Base-by-base conservation (phyloP, 495 filamentous ascomycete species). In the Cercophora newfieldiana region DNA sequence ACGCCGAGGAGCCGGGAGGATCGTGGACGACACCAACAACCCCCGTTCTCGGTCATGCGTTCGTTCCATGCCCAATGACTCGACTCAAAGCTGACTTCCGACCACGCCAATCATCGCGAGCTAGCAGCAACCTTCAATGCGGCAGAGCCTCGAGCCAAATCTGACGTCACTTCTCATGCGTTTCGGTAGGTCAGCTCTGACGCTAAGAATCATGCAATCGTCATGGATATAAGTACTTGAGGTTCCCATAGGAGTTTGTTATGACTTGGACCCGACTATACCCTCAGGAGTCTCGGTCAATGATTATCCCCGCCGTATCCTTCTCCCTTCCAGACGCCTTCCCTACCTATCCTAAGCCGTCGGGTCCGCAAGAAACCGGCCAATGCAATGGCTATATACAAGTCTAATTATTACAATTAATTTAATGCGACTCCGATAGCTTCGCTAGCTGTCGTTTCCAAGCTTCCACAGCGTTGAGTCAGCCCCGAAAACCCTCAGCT, bases 331-430 rank as follows among this genome's bases (percentile, higher is more conserved):
- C n/a, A 21, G 26, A 33, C 25, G 6, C 24, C 19, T 53, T 8
- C 50, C 55, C 2, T 31, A 4, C n/a, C n/a, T n/a, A n/a, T n/a
- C n/a, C n/a, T n/a, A n/a, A n/a, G 6, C 18, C 8, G 7, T 26
- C 29, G 8, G 3, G 5, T 28, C 18, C 55, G 55, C 55, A 2
- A 58, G 19, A 60, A 60, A 48, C 19, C 14, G 7, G 16, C 31
- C 58, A 24, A 61, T 61, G 33, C 28, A 58, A 49, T 56, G 59
- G 51, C 7, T 69, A 71, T 66, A 48, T 65, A 68, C 63, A 64
- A 68, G 48, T 47, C 63, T 69, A 68, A 68, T 54, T 63, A 72
- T 72, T 72, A 72, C 67, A 72, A 69, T 53, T 37, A 57, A 57
- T 22, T 61, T 57, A 60, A 64, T 22, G 50, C 50, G 21, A 44